phyloP scores from a whole-genome alignment of 305 asterid species.

The Plantago lanceolata region DNA sequence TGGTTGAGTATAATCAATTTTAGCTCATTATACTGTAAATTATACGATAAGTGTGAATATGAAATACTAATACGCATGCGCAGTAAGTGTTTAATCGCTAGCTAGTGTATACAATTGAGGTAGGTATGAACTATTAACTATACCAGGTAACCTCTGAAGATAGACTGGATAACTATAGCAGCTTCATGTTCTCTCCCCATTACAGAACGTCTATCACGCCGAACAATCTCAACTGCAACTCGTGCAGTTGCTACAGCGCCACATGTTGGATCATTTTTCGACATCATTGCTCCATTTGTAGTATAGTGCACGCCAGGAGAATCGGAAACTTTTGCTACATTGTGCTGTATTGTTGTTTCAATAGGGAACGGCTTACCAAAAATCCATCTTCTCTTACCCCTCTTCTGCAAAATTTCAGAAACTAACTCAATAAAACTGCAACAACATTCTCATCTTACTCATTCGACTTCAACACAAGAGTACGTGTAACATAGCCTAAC shows the following conservation, averaged over 20 bases:
- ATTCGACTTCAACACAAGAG: too few relatives aligned
- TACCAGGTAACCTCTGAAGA: slow-evolving; percentile 83
- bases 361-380: slow-evolving; percentile 36
- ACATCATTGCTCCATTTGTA: background rate
- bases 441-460: too few relatives aligned
- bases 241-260: slow-evolving; percentile 35
- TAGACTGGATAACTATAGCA: slow-evolving; percentile 55
- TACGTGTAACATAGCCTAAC: too few relatives aligned
- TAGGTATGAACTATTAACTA: background rate
- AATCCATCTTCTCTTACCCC: slow-evolving; percentile 70
- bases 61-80: too few relatives aligned
- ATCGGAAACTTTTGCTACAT: slow-evolving; percentile 24
- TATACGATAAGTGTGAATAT: too few relatives aligned
- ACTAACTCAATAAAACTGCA: slow-evolving; percentile 1
- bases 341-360: slow-evolving; percentile 62
- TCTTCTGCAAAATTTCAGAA: slow-evolving; percentile 34
- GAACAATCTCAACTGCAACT: slow-evolving; percentile 47
- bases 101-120: background rate
- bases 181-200: slow-evolving; percentile 28
- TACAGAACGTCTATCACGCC: slow-evolving; percentile 25
- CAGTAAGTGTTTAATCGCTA: background rate
- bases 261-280: background rate
- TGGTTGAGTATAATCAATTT: too few relatives aligned
- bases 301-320: slow-evolving; percentile 14
- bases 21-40: too few relatives aligned